phyloP scores from a whole-genome alignment of 805 yeast genomes.

The Myxozyma vanderwaltii region DNA sequence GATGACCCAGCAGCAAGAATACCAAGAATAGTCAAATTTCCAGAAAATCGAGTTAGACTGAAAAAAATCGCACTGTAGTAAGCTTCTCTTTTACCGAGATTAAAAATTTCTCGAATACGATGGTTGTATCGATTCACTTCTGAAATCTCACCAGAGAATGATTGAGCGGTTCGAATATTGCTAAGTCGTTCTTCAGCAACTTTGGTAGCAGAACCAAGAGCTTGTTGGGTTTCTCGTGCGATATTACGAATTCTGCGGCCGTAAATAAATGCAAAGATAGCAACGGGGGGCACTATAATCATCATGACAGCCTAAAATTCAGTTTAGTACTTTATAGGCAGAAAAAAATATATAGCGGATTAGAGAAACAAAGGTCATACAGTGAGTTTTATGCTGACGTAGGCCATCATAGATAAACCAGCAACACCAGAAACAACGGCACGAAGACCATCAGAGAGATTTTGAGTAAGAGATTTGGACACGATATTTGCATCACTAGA shows the following conservation, averaged over 20 bases:
- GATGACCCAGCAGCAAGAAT: conserved; percentile 77
- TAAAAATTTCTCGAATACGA: conserved; percentile 65
- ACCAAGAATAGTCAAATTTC: conserved; percentile 77
- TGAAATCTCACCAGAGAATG: conserved; percentile 79
- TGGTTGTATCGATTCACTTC: conserved; percentile 76
- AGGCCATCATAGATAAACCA: conserved; percentile 89
- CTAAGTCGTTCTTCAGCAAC: conserved; percentile 89
- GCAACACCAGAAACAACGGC: conserved; percentile 79
- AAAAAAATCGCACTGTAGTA: conserved; percentile 29
- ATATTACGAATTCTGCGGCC: conserved; percentile 76
- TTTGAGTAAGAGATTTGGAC: conserved; percentile 81
- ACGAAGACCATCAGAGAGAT: conserved; percentile 88
- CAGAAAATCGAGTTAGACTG: conserved; percentile 68
- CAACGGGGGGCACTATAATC: conserved; percentile 78
- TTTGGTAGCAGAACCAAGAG: conserved; percentile 81
- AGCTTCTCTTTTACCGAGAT: conserved; percentile 82
- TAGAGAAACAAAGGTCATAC: conserved; percentile 42
- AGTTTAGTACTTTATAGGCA: neutral
- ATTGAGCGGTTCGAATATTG: conserved; percentile 83
- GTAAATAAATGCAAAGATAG: conserved; percentile 75
- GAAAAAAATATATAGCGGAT: neutral
- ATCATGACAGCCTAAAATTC: conserved; percentile 56
- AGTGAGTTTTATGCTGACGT: conserved; percentile 80
- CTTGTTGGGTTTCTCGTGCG: conserved; percentile 76
- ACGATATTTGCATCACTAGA: conserved; percentile 89